Conservation (phyloP, 2,329 filamentous ascomycete species). For the Blastomyces emzantsi region DNA sequence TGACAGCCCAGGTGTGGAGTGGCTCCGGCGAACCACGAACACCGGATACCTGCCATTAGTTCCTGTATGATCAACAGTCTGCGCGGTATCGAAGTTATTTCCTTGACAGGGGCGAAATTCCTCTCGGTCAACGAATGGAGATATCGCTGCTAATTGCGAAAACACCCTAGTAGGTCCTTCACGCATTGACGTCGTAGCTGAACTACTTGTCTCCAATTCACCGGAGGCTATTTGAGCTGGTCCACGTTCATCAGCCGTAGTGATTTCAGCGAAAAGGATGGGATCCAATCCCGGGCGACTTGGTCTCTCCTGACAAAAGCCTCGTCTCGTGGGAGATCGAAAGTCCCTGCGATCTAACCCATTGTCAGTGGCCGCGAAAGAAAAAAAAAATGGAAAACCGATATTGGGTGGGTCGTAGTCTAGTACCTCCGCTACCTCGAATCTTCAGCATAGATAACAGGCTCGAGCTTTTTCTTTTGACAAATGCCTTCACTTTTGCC, state of each 20-base stretch:
- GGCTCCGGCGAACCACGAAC: conserved; percentile 15
- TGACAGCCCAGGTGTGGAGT: conserved; percentile 25
- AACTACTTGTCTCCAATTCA: neutral
- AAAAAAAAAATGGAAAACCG: neutral
- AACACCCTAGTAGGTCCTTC: neutral
- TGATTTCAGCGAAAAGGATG: neutral
- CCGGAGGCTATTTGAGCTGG: neutral
- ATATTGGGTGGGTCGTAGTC: neutral
- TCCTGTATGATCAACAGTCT: neutral
- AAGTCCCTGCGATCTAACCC: conserved; percentile 5
- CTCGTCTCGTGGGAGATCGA: conserved; percentile 2
- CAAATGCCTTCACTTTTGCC: conserved; percentile 24
- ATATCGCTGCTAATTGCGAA: conserved; percentile 4
- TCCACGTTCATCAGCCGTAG: neutral
- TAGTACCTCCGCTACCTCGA: conserved; percentile 22
- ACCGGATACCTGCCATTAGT: neutral
- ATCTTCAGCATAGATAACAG: conserved; percentile 30
- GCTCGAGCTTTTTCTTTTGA: conserved; percentile 31
- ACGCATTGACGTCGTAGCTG: neutral
- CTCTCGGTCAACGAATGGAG: conserved; percentile 3
- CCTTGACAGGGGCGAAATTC: neutral
- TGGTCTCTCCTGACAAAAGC: neutral
- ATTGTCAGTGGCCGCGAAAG: neutral
- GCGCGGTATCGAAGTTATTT: neutral
- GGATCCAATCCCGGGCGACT: neutral